These are phyloP conservation scores for Lagenidium sp. DNA, from an alignment of 352 stramenopile species.

Conservation along the genomic window DNA sequence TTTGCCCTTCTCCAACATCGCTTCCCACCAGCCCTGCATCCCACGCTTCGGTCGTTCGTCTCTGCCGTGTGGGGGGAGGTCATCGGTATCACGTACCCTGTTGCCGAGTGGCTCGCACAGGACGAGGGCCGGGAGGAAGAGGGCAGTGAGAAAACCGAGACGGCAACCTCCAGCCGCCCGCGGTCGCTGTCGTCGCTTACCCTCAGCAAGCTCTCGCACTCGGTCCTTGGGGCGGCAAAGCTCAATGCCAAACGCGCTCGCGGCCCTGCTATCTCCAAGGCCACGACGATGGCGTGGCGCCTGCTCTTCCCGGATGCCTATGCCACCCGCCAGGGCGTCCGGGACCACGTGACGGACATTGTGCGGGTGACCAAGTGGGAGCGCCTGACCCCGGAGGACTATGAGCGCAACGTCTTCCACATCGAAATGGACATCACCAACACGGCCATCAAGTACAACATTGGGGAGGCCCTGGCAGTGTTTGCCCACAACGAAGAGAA, in stretches of 20 bases:
- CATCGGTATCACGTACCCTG: slow-evolving; percentile 34
- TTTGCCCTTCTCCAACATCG: slow-evolving; percentile 37
- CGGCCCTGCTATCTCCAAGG: slow-evolving; percentile 21
- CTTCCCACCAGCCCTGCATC: slow-evolving; percentile 28
- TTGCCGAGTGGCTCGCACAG: slow-evolving; percentile 27
- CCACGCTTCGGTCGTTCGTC: slow-evolving; percentile 44
- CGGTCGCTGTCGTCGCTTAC: slow-evolving; percentile 27
- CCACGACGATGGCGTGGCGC: slow-evolving; percentile 58
- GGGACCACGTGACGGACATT: slow-evolving; percentile 62
- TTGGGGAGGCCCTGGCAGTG: slow-evolving; percentile 75
- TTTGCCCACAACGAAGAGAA: slow-evolving; percentile 80
- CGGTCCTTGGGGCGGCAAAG: slow-evolving; percentile 12
- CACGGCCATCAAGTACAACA: slow-evolving; percentile 76
- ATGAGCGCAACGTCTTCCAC: slow-evolving; percentile 84
- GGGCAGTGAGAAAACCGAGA: slow-evolving; percentile 3
- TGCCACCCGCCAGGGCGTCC: slow-evolving; percentile 32
- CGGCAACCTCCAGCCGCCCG: no score
- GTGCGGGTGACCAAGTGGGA: slow-evolving; percentile 72
- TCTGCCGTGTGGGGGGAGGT: slow-evolving; percentile 52
- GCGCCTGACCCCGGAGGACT: slow-evolving; percentile 68
- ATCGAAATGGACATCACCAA: slow-evolving; percentile 80
- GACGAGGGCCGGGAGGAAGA: slow-evolving; percentile 1
- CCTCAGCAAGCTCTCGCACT: slow-evolving; percentile 47
- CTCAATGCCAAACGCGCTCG: slow-evolving; percentile 28
- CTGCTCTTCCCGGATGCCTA: slow-evolving; percentile 58